Conservation (phyloP, 2,329 filamentous ascomycete genomes). For the Colletotrichum destructivum region DNA sequence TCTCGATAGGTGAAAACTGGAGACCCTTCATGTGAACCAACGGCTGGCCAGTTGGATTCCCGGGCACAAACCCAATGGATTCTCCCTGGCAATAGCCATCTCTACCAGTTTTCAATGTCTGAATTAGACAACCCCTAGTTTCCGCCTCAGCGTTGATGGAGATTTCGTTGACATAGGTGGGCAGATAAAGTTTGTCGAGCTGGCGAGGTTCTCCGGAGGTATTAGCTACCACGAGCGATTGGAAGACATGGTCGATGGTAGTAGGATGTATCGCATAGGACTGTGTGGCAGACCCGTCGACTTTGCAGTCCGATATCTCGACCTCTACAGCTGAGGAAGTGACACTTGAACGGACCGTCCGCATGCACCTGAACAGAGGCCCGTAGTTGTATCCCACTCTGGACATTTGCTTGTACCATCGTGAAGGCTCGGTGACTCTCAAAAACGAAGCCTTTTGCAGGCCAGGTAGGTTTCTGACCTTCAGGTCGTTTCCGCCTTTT, state of each 20-base stretch:
- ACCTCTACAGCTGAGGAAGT: not conserved
- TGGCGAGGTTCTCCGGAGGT: slow-evolving; percentile 11
- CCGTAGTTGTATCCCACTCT: slow-evolving; percentile 32
- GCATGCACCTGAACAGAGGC: slow-evolving; percentile 13
- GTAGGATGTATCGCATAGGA: not conserved
- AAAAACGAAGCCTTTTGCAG: not conserved
- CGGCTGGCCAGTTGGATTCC: rapidly evolving
- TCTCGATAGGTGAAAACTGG: not conserved
- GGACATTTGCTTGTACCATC: slow-evolving; percentile 21
- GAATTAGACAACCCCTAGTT: rapidly evolving
- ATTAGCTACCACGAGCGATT: slow-evolving; percentile 15
- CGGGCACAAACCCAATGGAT: rapidly evolving
- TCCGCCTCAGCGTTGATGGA: not conserved
- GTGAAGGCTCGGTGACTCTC: not conserved
- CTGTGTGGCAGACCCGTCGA: not conserved
- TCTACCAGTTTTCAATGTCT: not conserved
- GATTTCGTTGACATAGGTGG: slow-evolving; percentile 10
- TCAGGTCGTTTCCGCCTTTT: not conserved
- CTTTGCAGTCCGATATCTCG: not conserved
- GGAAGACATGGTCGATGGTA: slow-evolving; percentile 23
- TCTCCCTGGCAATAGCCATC: not conserved
- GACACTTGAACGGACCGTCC: slow-evolving; percentile 5
- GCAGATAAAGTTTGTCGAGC: slow-evolving; percentile 8
- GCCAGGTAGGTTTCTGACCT: not conserved
- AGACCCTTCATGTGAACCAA: slow-evolving; percentile 19